These are phyloP conservation scores for Lagerstroemia speciosa DNA, from an alignment of 345 rosid genomes.

Conservation along the genomic window DNA sequence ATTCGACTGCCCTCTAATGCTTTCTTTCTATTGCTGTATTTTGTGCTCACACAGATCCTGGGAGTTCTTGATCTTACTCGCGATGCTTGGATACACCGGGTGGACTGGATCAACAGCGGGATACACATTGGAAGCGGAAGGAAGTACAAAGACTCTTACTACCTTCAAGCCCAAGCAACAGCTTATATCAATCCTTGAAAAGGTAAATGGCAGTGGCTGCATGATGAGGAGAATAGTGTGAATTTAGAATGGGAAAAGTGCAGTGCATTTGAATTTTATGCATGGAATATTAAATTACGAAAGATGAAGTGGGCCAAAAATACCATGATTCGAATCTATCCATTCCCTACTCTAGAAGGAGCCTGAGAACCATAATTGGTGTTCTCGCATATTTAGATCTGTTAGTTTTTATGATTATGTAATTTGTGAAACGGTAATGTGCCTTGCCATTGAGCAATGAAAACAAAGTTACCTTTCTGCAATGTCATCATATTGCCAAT, in stretches of 20 bases:
- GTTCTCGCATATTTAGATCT: no score
- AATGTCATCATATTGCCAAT: no score
- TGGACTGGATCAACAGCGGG: constrained; percentile 81
- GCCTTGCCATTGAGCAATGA: no score
- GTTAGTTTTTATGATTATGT: no score
- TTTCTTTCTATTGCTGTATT: background rate
- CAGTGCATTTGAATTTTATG: background rate
- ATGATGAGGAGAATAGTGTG: background rate
- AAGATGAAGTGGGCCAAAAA: no score
- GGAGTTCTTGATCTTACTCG: constrained; percentile 76
- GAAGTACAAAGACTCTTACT: constrained; percentile 89
- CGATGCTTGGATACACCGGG: constrained; percentile 85
- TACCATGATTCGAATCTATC: no score
- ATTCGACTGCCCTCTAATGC: background rate
- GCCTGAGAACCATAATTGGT: no score
- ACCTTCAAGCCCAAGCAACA: constrained; percentile 72
- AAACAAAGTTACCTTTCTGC: no score
- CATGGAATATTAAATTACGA: background rate
- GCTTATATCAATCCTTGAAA: constrained; percentile 58
- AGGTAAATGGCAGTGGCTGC: background rate
- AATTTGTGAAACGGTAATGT: no score
- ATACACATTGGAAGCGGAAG: constrained; percentile 60
- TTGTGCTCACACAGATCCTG: constrained; percentile 38
- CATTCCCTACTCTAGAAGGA: no score
- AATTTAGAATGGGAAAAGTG: background rate